phyloP scores from a whole-genome alignment of 2,329 filamentous ascomycete genomes.

The Sodiomyces alkalinus region DNA sequence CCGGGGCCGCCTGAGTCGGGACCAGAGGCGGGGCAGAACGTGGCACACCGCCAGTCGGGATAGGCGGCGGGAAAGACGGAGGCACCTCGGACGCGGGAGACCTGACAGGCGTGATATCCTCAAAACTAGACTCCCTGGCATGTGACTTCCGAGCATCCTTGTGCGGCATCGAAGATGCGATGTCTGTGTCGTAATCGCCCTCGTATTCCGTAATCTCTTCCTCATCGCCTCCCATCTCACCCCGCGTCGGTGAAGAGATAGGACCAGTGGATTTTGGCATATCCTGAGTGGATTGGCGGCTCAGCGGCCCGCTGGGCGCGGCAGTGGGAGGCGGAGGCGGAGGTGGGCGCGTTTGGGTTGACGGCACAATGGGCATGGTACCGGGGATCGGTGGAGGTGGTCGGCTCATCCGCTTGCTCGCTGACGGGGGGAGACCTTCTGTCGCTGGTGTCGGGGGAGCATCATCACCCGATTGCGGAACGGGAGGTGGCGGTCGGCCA shows the following conservation, averaged over 20 bases:
- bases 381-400: conserved; percentile 47
- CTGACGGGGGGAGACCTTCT: conserved; percentile 13
- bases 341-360: conserved; percentile 44
- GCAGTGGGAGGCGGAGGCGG: conserved; percentile 56
- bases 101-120: conserved; percentile 48
- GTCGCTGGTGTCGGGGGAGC: conserved; percentile 27
- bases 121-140: conserved; percentile 59
- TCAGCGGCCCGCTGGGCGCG: conserved; percentile 31
- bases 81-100: conserved; percentile 34
- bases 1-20: conserved; percentile 41
- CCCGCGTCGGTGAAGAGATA: conserved; percentile 21
- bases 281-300: conserved; percentile 45
- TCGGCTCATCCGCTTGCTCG: conserved; percentile 40
- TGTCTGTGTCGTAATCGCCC: conserved; percentile 95
- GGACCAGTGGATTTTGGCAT: conserved; percentile 28
- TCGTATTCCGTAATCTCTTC: conserved; percentile 89
- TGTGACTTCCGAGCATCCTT: conserved; percentile 86
- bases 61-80: conserved; percentile 36
- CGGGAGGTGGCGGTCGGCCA: conserved; percentile 18
- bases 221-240: conserved; percentile 42
- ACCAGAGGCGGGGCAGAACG: conserved; percentile 49
- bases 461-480: conserved; percentile 21
- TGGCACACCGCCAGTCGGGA: conserved; percentile 37
- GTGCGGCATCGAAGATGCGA: conserved; percentile 81
- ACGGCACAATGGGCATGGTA: conserved; percentile 27